Evolutionary conservation across 2,329 filamentous ascomycete genomes (phyloP).

Genomic region (Fusarium anthophilum): DNA sequence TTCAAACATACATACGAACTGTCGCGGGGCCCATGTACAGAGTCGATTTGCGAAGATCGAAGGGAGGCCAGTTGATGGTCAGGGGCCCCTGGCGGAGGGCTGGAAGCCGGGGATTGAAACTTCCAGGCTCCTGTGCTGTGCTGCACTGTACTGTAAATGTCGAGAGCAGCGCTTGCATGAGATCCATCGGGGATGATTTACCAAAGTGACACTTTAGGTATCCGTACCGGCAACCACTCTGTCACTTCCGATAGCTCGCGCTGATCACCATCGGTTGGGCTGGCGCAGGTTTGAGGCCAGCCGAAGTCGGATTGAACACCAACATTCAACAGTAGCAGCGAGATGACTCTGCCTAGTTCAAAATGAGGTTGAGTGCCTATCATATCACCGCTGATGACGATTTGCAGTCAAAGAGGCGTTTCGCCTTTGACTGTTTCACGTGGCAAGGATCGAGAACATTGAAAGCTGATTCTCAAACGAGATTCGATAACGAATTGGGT

Average conservation of each 20-base stretch:
- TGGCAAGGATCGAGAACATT: not conserved
- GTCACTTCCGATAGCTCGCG: slow-evolving; percentile 35
- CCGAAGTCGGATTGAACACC: slow-evolving; percentile 16
- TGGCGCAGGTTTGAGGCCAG: slow-evolving; percentile 32
- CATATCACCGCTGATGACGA: not conserved
- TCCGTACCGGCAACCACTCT: slow-evolving; percentile 30
- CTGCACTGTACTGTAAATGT: not conserved
- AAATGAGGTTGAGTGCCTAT: not conserved
- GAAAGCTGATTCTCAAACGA: not conserved
- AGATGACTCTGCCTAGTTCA: not conserved
- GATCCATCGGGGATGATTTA: slow-evolving; percentile 34
- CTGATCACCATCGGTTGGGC: slow-evolving; percentile 26
- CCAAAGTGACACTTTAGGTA: slow-evolving; percentile 32
- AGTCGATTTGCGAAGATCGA: slow-evolving; percentile 41
- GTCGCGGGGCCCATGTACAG: slow-evolving; percentile 12
- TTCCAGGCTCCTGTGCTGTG: not conserved
- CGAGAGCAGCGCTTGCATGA: slow-evolving; percentile 32
- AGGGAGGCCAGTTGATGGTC: slow-evolving; percentile 8
- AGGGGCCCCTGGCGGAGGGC: slow-evolving; percentile 2
- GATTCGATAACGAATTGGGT: not conserved
- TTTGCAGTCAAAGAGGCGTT: not conserved
- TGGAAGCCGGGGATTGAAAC: slow-evolving; percentile 9
- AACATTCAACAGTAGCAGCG: not conserved
- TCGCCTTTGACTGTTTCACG: not conserved
- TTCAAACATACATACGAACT: not conserved